Evolutionary conservation across 176 grass and related monocot genomes (phyloP).

Genomic region (Oryza punctata): DNA sequence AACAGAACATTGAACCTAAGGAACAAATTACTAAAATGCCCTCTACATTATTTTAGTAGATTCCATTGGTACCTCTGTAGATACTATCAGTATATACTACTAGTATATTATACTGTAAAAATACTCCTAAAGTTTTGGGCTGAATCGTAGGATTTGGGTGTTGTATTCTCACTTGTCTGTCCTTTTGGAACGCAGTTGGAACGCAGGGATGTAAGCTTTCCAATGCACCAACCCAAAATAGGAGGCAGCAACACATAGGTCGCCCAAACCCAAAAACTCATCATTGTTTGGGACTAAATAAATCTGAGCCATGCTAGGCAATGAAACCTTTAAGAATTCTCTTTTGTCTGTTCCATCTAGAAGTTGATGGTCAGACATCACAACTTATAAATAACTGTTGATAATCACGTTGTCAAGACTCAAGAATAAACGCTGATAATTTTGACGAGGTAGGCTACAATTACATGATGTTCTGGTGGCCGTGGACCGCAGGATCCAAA

Average conservation of each 20-base stretch:
- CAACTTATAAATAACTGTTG: neutral
- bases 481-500: neutral
- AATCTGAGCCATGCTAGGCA: neutral
- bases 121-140: too few species aligned
- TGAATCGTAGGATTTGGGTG: too few species aligned
- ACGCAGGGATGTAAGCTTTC: neutral
- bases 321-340: neutral
- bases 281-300: neutral
- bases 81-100: too few species aligned
- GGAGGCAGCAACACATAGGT: neutral
- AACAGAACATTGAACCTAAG: too few species aligned
- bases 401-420: neutral
- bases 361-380: neutral
- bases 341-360: neutral
- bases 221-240: neutral
- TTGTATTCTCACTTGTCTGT: neutral
- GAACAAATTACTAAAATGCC: too few species aligned
- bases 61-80: too few species aligned
- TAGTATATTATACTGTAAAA: too few species aligned
- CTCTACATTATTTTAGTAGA: too few species aligned
- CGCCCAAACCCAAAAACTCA: neutral
- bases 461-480: neutral
- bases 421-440: neutral
- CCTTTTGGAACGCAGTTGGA: neutral
- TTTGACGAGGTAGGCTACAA: neutral